Evolutionary conservation across 495 filamentous ascomycete genomes (phyloP).

Genomic region (Penicillium crystallinum): DNA sequence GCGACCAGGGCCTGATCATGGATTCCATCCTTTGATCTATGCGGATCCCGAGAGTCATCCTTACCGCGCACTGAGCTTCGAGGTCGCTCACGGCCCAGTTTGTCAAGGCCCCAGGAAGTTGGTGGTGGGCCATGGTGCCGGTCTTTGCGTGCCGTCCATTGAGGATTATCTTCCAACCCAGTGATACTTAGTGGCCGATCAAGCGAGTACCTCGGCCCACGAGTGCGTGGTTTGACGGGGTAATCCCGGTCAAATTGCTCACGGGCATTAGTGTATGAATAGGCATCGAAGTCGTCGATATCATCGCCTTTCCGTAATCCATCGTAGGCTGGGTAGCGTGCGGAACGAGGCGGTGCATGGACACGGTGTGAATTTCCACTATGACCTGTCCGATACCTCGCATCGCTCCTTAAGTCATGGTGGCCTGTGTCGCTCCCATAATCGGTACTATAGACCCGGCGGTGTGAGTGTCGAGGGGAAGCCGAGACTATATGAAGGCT

Average conservation of each 20-base stretch:
- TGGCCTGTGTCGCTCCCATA: conserved; percentile 41
- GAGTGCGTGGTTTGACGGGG: conserved; percentile 41
- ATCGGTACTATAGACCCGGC: conserved; percentile 30
- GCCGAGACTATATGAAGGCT: conserved; percentile 29
- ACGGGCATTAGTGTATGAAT: conserved; percentile 66
- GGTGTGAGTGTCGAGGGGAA: conserved; percentile 27
- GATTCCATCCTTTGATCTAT: conserved; percentile 24
- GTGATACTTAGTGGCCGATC: conserved; percentile 63
- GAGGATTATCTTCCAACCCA: conserved; percentile 52
- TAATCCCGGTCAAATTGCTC: conserved; percentile 65
- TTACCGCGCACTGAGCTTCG: conserved; percentile 27
- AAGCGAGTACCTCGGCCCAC: conserved; percentile 44
- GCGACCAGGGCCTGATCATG: conserved; percentile 33
- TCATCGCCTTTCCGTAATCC: conserved; percentile 49
- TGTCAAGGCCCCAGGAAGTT: conserved; percentile 59
- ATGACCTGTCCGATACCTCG: conserved; percentile 12
- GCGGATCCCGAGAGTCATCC: conserved; percentile 27
- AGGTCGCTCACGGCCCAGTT: conserved; percentile 38
- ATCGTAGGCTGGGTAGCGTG: conserved; percentile 28
- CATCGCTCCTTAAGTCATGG: conserved; percentile 11
- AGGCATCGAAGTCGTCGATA: conserved; percentile 56
- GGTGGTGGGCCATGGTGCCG: conserved; percentile 53
- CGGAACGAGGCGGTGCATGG: conserved; percentile 18
- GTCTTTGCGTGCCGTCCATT: conserved; percentile 39
- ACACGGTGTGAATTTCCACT: conserved; percentile 15